Evolutionary conservation across 164 flowering plant genomes (phyloP), one percentile per base, ranked within the genome.

Genomic region (Magnolia officinalis): DNA sequence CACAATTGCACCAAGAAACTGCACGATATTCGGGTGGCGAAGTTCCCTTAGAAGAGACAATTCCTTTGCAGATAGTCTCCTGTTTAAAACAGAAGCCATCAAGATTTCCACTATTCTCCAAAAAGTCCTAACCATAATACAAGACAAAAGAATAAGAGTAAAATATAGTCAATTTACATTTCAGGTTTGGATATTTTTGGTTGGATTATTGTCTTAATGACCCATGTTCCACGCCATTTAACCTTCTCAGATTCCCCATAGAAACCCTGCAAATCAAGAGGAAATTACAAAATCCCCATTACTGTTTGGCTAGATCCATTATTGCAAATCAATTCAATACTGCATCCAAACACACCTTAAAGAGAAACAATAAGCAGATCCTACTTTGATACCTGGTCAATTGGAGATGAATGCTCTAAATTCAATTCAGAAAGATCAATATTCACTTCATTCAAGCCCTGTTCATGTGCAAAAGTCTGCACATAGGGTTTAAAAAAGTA

Each of bases 161-260:
- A 2, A 72, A 20, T 9, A 50, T 6, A 67, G 16, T 31, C 50
- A 75, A 78, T 78, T 21, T 37, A 87, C 92, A 81, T 82, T 24
- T 80, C 82, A 37, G 88, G 86, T 21, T 81, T 61, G 18, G 74
- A 31, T 13, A 83, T 83, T 18, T 79, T 82, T 78, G 85, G 84
- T 79, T 76, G 78, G 26, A 89, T 82, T 24, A 82, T 80, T 64
- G 92, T 88, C 76, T 85, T 88, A 8, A 89, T 85, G 52, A 89
- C 90, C 90, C 90, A 88, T 50, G 88, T 89, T 83, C 92, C 92
- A 64, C 86, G 86, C 89, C 92, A 89, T 77, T 89, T 88, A 63
- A 88, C 90, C 81, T 73, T 88, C 51, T 80, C 79, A 66, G 89
- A 89, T 77, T 84, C 83, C 1, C 92, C 90, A 76, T 76, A 84